Percentiles rank a stretch among this genome's conserved stretches.
phyloP scores from a whole-genome alignment of 2,329 filamentous ascomycete species.

The Pseudopyricularia javanii region DNA sequence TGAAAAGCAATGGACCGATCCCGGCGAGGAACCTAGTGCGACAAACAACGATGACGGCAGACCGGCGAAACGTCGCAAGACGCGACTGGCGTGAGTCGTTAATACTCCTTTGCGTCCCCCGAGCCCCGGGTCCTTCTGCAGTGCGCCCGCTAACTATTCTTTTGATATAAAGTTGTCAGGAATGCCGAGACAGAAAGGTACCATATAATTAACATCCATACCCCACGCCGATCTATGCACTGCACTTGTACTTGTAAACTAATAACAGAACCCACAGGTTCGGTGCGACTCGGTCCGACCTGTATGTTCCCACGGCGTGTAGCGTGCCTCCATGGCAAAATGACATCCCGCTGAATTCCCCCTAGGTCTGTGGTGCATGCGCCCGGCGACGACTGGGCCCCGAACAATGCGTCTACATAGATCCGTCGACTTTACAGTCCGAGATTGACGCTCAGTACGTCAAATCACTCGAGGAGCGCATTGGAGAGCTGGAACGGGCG shows the following conservation, averaged over 20 bases:
- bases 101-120: not conserved
- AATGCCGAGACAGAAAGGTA: conserved; percentile 3
- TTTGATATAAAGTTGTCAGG: not conserved
- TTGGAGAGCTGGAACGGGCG: conserved; percentile 3
- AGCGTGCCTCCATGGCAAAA: not conserved
- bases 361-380: conserved; percentile 1
- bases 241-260: not conserved
- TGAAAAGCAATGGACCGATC: not conserved
- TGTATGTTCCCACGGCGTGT: not conserved
- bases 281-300: conserved; percentile 3
- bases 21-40: not conserved
- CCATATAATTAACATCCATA: not conserved
- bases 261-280: not conserved
- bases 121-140: not conserved
- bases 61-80: conserved; percentile 4
- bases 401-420: conserved; percentile 2
- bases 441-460: conserved; percentile 2
- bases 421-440: not conserved
- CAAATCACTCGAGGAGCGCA: conserved; percentile 3
- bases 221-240: not conserved
- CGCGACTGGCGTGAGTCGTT: not conserved
- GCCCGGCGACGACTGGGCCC: conserved; percentile 1
- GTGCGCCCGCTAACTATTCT: not conserved
- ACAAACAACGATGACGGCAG: not conserved
- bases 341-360: not conserved